Percentiles rank a stretch among this genome's conserved stretches.
phyloP scores from a whole-genome alignment of 106 monocot species.

The Hemerocallis citrina region DNA sequence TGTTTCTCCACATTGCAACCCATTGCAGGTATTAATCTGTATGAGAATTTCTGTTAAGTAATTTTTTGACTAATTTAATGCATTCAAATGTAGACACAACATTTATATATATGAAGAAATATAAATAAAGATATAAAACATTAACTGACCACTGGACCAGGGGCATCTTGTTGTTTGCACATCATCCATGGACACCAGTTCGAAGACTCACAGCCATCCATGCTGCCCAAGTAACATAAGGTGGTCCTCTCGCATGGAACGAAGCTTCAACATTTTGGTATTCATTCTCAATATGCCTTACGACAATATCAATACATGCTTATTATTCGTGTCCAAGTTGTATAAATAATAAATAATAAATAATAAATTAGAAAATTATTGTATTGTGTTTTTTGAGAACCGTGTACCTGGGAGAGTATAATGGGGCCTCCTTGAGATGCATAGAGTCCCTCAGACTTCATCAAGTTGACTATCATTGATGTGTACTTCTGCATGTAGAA shows the following conservation, averaged over 20 bases:
- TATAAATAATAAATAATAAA: neutral
- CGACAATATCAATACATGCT: too few relatives aligned
- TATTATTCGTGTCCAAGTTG: neutral
- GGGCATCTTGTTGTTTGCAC: slow-evolving; percentile 97
- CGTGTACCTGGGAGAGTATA: slow-evolving; percentile 48
- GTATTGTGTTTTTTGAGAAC: neutral
- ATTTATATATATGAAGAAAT: neutral
- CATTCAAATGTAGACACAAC: too few relatives aligned
- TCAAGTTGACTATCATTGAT: slow-evolving; percentile 38
- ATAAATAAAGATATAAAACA: neutral
- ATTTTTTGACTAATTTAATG: neutral
- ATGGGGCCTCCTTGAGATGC: slow-evolving; percentile 69
- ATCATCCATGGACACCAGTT: slow-evolving; percentile 97
- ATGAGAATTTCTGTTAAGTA: neutral
- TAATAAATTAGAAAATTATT: neutral
- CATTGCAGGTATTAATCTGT: slow-evolving; percentile 92
- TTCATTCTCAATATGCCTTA: slow-evolving; percentile 76
- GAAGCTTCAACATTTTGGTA: slow-evolving; percentile 53
- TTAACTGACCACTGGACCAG: slow-evolving; percentile 64
- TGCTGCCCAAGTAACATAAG: slow-evolving; percentile 82
- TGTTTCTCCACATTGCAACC: slow-evolving; percentile 71
- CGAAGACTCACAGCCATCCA: slow-evolving; percentile 63
- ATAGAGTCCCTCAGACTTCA: slow-evolving; percentile 48
- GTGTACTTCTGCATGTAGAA: slow-evolving; percentile 45
- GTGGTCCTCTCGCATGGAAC: slow-evolving; percentile 49